Evolutionary conservation across 345 rosid species (phyloP), one percentile per base, ranked within the genome.

Genomic region (Bruguiera sexangula): DNA sequence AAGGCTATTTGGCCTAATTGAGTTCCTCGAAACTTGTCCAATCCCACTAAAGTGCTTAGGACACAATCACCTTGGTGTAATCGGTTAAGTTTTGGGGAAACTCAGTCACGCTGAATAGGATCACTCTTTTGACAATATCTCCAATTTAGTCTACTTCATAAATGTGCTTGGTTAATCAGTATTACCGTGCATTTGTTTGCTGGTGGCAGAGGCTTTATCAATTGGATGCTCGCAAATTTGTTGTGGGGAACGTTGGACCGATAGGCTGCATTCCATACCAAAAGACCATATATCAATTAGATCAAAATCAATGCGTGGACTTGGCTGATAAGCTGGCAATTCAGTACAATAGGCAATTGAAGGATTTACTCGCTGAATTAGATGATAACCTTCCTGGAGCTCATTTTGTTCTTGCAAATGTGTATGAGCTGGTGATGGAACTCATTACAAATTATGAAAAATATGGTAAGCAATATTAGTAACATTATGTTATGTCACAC

Each of bases 201-300:
- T 56, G 58, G 50, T 71, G 66, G 71, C 89, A 93, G 98, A 87
- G 98, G 67, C 83, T 94, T 13, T 94, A 94, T 74, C 75, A 72
- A 57, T 50, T 94, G 76, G 98, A 84, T 65, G 98, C 88, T 32
- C 70, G 97, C 64, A 93, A 93, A 72, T 93, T 93, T 70, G 93
- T 93, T 73, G 71, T 91, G 6, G 97, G 90, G 7, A 94, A 94
- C 36, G 97, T 91, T 0, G 98, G 91, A n/a, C 97, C 98, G 0
- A 85, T 93, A 8, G 98, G 98, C 1, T 94, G 98, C 80, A 91
- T 94, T 60, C 98, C 98, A 0, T 91, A 93, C 72, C 98, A 94
- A 69, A 89, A 82, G 74, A 89, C 95, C 0, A 79, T 89, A 32
- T 88, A 87, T 65, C 97, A 82, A 62, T 39, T 91, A 60, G 77